Evolutionary conservation across 2,329 filamentous ascomycete genomes (phyloP), one percentile per base, ranked within the genome.

Genomic region (Bipolaris bicolor): DNA sequence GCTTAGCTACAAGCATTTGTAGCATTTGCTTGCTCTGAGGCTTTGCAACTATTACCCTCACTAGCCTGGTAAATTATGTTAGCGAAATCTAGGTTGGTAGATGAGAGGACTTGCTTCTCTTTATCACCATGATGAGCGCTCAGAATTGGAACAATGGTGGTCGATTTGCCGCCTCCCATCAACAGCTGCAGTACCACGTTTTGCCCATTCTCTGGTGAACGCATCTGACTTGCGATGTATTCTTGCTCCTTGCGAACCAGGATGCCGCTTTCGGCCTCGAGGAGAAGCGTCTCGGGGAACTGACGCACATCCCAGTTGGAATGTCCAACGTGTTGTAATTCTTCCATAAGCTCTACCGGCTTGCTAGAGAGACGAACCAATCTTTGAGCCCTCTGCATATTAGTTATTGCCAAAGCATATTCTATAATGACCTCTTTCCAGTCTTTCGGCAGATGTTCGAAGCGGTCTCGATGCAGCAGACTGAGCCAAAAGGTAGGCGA

Each of bases 241-340:
- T 82, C 78, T 65, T 91, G 88, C 0, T 85, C 81, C 0, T 78
- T 67, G 0, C 90, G 82, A 7, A 92, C 86, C 7, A 86, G 66
- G 1, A 91, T 78, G 0, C 82, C 81, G 33, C 80, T 85, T 51
- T 91, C 88, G 0, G 88, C 77, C 67, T 91, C 88, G 0, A 91
- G 57, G 0, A 92, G 73, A 0, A 91, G 75, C 57, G 79, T 86
- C 20, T 91, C 88, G 0, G 88, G 86, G 36, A 78, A 74, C 0
- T 83, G 58, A 0, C 67, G 9, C 0, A 83, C 81, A 5, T 81
- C 63, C 86, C 87, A 90, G 9, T 82, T 84, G 1, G 66, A 62
- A 58, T 88, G 86, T 0, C 86, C 87, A 0, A 61, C 15, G 53
- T 87, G 87, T 0, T 58, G 49, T 0, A 82, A 58, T 56, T 83